Base-by-base conservation (phyloP, 139 green algal genomes). In the Desmodesmus armatus region DNA sequence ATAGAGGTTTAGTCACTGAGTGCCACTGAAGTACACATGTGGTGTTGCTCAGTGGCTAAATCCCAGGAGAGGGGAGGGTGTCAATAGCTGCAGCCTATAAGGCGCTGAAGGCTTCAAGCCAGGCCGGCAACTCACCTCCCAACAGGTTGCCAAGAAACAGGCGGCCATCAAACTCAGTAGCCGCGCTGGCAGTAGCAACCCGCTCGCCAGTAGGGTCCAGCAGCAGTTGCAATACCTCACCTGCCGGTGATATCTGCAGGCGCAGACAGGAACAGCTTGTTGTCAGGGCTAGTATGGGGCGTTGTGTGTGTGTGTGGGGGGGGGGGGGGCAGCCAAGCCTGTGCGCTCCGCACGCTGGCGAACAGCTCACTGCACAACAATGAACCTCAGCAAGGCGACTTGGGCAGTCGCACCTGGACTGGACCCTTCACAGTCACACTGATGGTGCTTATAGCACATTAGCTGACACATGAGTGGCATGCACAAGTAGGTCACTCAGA, bases 91-190 rank as follows among this genome's bases (percentile, higher is more conserved):
- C 69, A 58, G 23, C 15, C 25, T 40, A 27, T 27, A 44, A 6
- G 55, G 5, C 69, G 15, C 15, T 17, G 17, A 55, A n/a, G 33
- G 0, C 3, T 29, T 2, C 40, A 55, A 49, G 1, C 25, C 69
- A 37, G 69, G 23, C 5, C 5, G 58, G 21, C 39, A 60, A 35
- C 72, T 43, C 49, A 81, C 74, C 74, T 44, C 74, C 74, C 74
- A 81, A 70, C 17, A 81, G 69, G 49, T 51, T 81, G n/a, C 74
- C 74, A 9, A 81, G 33, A 17, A 81, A 81, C 29, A 81, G 49
- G 5, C 49, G 51, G 6, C 74, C 74, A 5, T 67, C 47, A 31
- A 53, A 29, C 49, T 81, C 74, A 25, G 74, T 81, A 6, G 74
- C 74, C 13, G 74, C 74, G 31, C 74, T 81, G 7, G 74, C 74